These are phyloP conservation scores for Phytomonas sp. DNA, from an alignment of 208 protist species.

Conservation along the genomic window DNA sequence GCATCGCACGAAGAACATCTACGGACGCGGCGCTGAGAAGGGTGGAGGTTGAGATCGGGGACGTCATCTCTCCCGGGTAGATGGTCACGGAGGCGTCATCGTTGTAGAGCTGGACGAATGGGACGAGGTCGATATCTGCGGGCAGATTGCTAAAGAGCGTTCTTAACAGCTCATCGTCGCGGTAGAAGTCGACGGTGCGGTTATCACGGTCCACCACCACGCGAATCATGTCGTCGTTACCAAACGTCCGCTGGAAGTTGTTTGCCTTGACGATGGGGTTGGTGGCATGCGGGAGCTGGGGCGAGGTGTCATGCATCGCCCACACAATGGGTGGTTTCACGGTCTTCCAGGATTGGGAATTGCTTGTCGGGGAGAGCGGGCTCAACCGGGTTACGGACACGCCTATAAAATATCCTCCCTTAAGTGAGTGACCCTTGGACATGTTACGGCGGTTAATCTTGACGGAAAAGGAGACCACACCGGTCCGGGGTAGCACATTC, in stretches of 20 bases:
- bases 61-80: constrained; percentile 65
- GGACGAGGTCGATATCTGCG: constrained; percentile 68
- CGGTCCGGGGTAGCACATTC: constrained; percentile 65
- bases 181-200: constrained; percentile 74
- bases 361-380: constrained; percentile 66
- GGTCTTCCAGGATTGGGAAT: constrained; percentile 83
- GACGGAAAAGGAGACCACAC: constrained; percentile 76
- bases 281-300: constrained; percentile 82
- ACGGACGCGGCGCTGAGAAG: constrained; percentile 74
- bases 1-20: constrained; percentile 82
- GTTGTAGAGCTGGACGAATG: constrained; percentile 90
- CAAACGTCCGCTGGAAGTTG: constrained; percentile 84
- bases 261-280: constrained; percentile 87
- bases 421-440: constrained; percentile 83
- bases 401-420: constrained; percentile 87
- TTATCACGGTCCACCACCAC: constrained; percentile 75
- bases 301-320: constrained; percentile 86
- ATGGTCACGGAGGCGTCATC: constrained; percentile 75
- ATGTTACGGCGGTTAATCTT: constrained; percentile 67
- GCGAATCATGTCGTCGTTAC: constrained; percentile 68
- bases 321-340: constrained; percentile 83
- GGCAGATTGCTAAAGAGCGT: constrained; percentile 82
- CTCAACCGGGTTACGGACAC: constrained; percentile 55
- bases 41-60: constrained; percentile 61
- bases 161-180: constrained; percentile 78